These are phyloP conservation scores for Microglena sp. DNA, from an alignment of 139 green algal species.

Conservation along the genomic window DNA sequence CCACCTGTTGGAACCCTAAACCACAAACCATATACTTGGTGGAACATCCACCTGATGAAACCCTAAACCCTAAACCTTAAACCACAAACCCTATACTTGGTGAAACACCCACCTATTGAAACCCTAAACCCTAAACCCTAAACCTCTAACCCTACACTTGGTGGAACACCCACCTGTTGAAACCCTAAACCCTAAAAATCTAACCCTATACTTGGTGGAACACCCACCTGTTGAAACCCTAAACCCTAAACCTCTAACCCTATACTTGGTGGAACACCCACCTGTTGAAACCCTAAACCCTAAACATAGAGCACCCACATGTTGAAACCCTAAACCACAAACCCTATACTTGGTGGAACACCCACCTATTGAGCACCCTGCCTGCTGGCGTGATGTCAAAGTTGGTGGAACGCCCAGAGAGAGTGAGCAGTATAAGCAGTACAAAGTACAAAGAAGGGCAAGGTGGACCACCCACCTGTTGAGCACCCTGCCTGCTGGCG, in stretches of 20 bases:
- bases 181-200: not conserved
- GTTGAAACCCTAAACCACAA: not conserved
- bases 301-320: too few relatives aligned
- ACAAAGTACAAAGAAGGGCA: not conserved
- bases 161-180: slow-evolving; percentile 46
- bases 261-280: too few relatives aligned
- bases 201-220: not conserved
- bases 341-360: not conserved
- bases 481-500: slow-evolving; percentile 46
- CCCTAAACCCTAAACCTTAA: slow-evolving; percentile 37
- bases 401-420: too few relatives aligned
- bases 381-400: slow-evolving; percentile 46
- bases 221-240: slow-evolving; percentile 56
- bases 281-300: not conserved
- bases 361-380: slow-evolving; percentile 58
- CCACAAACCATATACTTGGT: not conserved
- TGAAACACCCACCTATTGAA: too few relatives aligned
- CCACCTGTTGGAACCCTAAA: too few relatives aligned
- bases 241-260: slow-evolving; percentile 47
- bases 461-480: slow-evolving; percentile 38
- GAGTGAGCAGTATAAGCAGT: too few relatives aligned
- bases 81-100: slow-evolving; percentile 54
- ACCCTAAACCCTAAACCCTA: not conserved
- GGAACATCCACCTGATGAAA: slow-evolving; percentile 46
- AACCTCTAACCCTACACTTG: not conserved